Evolutionary conservation across 1,284 basidiomycete genomes (phyloP).

Genomic region (Earliella scabrosa): DNA sequence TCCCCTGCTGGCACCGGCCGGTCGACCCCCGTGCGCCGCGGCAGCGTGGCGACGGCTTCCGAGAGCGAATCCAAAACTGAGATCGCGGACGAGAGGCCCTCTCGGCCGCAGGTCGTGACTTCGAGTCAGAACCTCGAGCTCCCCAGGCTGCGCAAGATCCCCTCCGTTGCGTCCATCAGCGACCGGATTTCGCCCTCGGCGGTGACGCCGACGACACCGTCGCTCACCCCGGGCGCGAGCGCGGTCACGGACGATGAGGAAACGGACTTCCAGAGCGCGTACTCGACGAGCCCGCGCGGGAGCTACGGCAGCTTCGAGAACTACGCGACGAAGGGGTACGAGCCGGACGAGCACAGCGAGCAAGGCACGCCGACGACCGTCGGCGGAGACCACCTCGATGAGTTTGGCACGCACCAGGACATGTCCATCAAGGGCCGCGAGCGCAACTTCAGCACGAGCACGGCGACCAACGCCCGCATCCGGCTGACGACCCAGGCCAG

Average conservation of each 20-base stretch:
- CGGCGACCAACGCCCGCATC: conserved; percentile 30
- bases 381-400: conserved; percentile 26
- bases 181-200: conserved; percentile 35
- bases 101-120: conserved; percentile 15
- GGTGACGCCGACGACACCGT: conserved; percentile 43
- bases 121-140: conserved; percentile 21
- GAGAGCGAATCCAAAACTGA: conserved; percentile 23
- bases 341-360: conserved; percentile 25
- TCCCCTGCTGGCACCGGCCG: conserved; percentile 24
- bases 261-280: conserved; percentile 84
- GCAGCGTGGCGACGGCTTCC: conserved; percentile 5
- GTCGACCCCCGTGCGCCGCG: conserved; percentile 23
- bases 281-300: conserved; percentile 70
- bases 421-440: conserved; percentile 23
- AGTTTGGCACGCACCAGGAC: conserved; percentile 23
- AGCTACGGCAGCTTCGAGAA: conserved; percentile 50
- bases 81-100: conserved; percentile 16
- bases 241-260: conserved; percentile 76
- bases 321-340: conserved; percentile 21
- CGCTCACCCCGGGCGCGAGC: conserved; percentile 45
- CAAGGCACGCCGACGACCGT: conserved; percentile 30
- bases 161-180: conserved; percentile 32
- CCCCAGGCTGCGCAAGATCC: conserved; percentile 39
- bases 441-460: conserved; percentile 35
- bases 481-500: conserved; percentile 20